Evolutionary conservation across 805 yeast species (phyloP), one percentile per base, ranked within the genome.

Genomic region (Debaryomyces tyrocola): DNA sequence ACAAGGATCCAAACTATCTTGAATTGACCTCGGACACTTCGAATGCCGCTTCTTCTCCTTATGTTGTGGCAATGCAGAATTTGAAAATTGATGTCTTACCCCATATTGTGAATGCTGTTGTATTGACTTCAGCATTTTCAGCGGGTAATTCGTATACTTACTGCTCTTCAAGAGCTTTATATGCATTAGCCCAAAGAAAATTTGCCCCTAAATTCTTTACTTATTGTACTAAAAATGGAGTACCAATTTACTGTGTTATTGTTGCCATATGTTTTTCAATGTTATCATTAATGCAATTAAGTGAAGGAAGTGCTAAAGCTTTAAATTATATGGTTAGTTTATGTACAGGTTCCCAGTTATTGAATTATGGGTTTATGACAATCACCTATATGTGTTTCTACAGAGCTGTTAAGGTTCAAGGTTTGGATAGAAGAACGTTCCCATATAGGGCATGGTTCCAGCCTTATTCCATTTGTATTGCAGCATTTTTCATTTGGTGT

Each of bases 141-240:
- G 90, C 96, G 2, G 96, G 96, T 44, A 88, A 88, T 62, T 85
- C 92, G 1, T 85, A 83, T 61, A 79, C 87, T 31, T 87, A 80
- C 59, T 83, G 90, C 49, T 84, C 92, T 0, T 79, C 90, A 6
- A 66, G 82, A 59, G 73, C 87, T 0, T 68, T 88, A 18, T 83
- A 83, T 60, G 89, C 89, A 2, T 69, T 87, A 63, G 86, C 94
- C 0, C 64, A 79, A 27, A 81, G 79, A 55, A 90, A 92, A 0
- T 78, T 80, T 50, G 92, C 94, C 1, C 96, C 96, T 9, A 69
- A 69, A 33, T 53, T 86, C 37, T 86, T 89, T 53, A 67, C 79
- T 10, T 70, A 67, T 50, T 85, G 92, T 57, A 62, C 63, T 9
- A 75, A 72, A 40, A 73, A 76, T 37, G 96, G 96, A 47, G 85